phyloP scores from a whole-genome alignment of 352 stramenopile species.

The Pilasporangium apinafurcum region DNA sequence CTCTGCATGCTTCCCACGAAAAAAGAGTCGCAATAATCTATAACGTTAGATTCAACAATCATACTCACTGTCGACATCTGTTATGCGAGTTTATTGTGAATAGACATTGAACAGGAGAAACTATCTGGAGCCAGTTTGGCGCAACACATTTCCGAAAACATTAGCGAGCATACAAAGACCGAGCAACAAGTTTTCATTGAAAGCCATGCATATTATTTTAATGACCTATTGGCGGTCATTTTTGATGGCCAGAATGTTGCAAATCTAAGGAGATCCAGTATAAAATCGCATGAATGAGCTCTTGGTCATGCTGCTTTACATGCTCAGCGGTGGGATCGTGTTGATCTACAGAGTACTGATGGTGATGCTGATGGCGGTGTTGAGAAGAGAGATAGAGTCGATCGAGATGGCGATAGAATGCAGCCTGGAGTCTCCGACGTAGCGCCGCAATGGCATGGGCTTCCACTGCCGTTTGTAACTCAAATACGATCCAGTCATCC shows the following conservation, averaged over 20 bases:
- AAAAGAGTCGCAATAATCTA: too few relatives aligned
- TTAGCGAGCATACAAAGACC: too few relatives aligned
- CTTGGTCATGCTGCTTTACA: slow-evolving; percentile 37
- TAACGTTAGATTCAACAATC: too few relatives aligned
- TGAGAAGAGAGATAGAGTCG: slow-evolving; percentile 35
- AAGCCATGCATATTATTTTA: too few relatives aligned
- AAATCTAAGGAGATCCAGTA: slow-evolving; percentile 49
- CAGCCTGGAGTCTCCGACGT: slow-evolving; percentile 45
- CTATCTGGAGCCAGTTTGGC: too few relatives aligned
- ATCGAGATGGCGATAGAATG: slow-evolving; percentile 64
- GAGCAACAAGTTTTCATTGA: too few relatives aligned
- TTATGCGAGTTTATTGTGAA: too few relatives aligned
- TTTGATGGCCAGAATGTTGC: slow-evolving; percentile 4
- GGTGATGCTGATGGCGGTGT: slow-evolving; percentile 6
- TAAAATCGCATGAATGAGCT: slow-evolving; percentile 41
- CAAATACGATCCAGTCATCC: slow-evolving; percentile 75
- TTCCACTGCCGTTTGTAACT: slow-evolving; percentile 34
- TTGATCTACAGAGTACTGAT: not conserved
- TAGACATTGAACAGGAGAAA: too few relatives aligned
- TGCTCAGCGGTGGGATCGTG: slow-evolving; percentile 1
- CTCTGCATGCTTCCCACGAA: too few relatives aligned
- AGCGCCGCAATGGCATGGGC: slow-evolving; percentile 38
- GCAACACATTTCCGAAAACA: too few relatives aligned
- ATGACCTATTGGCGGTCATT: too few relatives aligned
- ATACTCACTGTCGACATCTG: too few relatives aligned